A percentile compares a stretch with the other conserved stretches of the same genome.
phyloP scores from a whole-genome alignment of 2,329 filamentous ascomycete genomes.

The Lasiodiplodia theobromae region DNA sequence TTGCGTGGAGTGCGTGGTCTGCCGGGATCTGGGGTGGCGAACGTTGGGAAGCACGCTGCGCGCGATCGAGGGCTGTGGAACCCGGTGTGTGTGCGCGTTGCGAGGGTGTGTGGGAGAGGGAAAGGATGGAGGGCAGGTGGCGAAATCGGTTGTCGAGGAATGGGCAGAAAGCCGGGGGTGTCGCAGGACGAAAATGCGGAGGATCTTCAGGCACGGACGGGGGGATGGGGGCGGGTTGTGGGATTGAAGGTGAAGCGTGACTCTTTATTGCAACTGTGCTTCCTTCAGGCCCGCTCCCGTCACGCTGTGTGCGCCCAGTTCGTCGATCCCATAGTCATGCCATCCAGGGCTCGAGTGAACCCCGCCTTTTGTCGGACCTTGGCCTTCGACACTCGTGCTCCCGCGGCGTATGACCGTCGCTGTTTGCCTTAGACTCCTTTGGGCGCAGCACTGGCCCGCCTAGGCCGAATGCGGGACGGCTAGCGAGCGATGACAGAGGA shows the following conservation, averaged over 20 bases:
- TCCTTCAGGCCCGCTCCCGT: no score
- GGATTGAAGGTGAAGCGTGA: neutral
- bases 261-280: neutral
- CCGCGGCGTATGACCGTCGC: conserved; percentile 4
- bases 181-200: conserved; percentile 7
- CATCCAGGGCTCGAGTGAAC: neutral
- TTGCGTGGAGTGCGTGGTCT: neutral
- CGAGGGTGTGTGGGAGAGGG: neutral
- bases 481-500: conserved; percentile 1
- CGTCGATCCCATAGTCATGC: neutral
- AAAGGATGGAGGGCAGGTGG: neutral
- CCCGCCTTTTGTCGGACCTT: conserved; percentile 9
- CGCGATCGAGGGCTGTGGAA: no score
- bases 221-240: neutral
- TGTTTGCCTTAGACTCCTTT: neutral
- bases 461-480: neutral
- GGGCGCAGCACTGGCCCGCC: neutral
- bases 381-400: neutral
- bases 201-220: conserved; percentile 17
- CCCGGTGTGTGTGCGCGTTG: no score
- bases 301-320: no score
- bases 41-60: no score
- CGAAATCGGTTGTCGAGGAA: neutral
- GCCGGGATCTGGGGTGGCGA: neutral
- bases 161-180: neutral